Conservation (phyloP, 129 eudicot species). For the Flaveria ramosissima region DNA sequence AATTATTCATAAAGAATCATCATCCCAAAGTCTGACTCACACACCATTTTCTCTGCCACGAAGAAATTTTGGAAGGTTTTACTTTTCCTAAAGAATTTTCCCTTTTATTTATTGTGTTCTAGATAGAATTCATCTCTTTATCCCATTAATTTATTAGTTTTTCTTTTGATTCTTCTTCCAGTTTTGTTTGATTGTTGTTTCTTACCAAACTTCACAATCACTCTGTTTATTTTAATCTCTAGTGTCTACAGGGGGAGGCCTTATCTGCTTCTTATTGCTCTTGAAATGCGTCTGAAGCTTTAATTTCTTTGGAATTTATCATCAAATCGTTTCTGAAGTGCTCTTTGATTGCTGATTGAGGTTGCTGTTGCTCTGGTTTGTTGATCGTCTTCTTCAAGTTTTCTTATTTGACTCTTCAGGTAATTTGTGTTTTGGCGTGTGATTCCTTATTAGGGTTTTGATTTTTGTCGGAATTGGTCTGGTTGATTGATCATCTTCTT, state of each 20-base stretch:
- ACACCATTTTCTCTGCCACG: slow-evolving; percentile 22
- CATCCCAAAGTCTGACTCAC: not conserved
- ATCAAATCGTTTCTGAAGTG: not conserved
- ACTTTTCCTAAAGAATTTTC: not conserved
- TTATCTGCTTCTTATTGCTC: not conserved
- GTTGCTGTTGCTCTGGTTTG: not conserved
- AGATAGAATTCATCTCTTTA: not conserved
- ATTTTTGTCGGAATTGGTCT: not conserved
- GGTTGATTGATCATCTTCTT: no score
- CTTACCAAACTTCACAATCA: slow-evolving; percentile 28
- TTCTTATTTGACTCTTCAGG: slow-evolving; percentile 14
- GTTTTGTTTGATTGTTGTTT: slow-evolving; percentile 17
- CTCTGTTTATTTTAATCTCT: not conserved
- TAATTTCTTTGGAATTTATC: no score
- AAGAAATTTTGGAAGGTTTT: not conserved
- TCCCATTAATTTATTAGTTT: not conserved
- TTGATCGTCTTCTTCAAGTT: not conserved
- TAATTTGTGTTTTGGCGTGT: not conserved
- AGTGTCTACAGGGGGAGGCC: not conserved
- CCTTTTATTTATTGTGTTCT: not conserved
- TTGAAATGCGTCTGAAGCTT: no score
- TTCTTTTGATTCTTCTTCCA: not conserved
- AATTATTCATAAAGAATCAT: not conserved
- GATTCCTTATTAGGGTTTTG: not conserved
- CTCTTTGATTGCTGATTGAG: not conserved